Percentiles rank a stretch among this genome's conserved stretches.
Conservation (phyloP, 2,329 filamentous ascomycete species). For the Coniochaeta hoffmannii region DNA sequence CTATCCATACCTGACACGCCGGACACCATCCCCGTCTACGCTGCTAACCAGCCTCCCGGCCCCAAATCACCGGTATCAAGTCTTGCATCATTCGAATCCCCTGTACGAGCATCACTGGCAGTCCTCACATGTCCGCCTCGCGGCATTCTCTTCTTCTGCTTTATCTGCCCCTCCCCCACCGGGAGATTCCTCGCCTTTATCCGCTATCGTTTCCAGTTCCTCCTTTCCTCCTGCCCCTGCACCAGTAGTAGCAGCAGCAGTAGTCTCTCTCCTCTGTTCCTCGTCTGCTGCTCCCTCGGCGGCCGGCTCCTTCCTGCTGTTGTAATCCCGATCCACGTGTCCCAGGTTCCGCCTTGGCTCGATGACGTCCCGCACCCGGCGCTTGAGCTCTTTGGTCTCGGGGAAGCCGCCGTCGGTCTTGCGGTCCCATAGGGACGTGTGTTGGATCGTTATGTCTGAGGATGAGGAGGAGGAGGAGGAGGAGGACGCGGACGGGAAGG, state of each 20-base stretch:
- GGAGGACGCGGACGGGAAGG: slow-evolving; percentile 11
- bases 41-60: too few species aligned
- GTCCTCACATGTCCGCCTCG: slow-evolving; percentile 8
- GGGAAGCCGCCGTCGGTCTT: slow-evolving; percentile 85
- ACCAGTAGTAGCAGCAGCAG: too few species aligned
- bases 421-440: slow-evolving; percentile 75
- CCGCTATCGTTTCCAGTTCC: too few species aligned
- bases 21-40: too few species aligned
- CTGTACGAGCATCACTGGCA: too few species aligned
- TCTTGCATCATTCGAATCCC: not conserved
- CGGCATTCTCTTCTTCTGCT: not conserved
- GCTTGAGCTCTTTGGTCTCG: slow-evolving; percentile 87
- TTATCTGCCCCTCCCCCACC: slow-evolving; percentile 4
- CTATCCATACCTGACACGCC: too few species aligned
- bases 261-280: not conserved
- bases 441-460: slow-evolving; percentile 24
- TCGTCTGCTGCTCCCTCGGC: slow-evolving; percentile 4
- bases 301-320: not conserved
- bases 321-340: slow-evolving; percentile 61
- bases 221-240: too few species aligned
- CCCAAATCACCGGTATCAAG: not conserved
- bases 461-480: not conserved
- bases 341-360: slow-evolving; percentile 72
- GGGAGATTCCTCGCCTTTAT: too few species aligned
- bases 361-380: slow-evolving; percentile 72